Evolutionary conservation across 2,329 filamentous ascomycete species (phyloP).

Genomic region (Fusarium algeriense): DNA sequence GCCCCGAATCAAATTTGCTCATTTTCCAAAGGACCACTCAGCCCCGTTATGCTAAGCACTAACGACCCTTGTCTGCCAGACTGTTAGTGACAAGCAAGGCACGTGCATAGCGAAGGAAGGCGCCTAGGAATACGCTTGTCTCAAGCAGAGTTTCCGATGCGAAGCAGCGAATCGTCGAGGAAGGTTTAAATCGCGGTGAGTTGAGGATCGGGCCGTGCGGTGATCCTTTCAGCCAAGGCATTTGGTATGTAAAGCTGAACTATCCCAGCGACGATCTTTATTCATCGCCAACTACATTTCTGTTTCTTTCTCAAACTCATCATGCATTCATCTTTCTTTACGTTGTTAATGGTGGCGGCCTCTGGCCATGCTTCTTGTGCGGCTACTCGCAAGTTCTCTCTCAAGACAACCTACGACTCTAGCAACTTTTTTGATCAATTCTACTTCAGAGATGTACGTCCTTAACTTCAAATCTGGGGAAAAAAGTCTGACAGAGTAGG

Average conservation of each 20-base stretch:
- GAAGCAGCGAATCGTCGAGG: not conserved
- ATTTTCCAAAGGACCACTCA: constrained; percentile 17
- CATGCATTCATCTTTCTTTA: constrained; percentile 5
- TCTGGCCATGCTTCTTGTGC: constrained; percentile 1
- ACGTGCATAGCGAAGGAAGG: constrained; percentile 10
- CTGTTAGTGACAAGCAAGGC: not conserved
- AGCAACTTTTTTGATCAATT: constrained; percentile 62
- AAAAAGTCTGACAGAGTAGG: not conserved
- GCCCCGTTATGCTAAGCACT: constrained; percentile 18
- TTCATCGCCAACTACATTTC: not conserved
- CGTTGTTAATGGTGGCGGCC: not conserved
- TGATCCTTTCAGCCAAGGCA: not conserved
- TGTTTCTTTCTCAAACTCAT: not conserved
- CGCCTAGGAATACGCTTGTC: not conserved
- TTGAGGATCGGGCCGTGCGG: not conserved
- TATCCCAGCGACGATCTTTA: not conserved
- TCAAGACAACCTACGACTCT: constrained; percentile 25
- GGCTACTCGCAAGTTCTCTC: constrained; percentile 10
- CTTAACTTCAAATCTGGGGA: rapidly evolving
- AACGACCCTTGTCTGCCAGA: not conserved
- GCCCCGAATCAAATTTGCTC: constrained; percentile 9
- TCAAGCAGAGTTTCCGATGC: not conserved
- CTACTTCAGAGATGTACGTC: constrained; percentile 47
- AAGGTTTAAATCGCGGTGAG: not conserved
- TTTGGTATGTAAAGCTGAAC: constrained; percentile 7